These are phyloP conservation scores for Pseudocercospora fijiensis DNA, from an alignment of 2,329 filamentous ascomycete species.

Conservation along the genomic window DNA sequence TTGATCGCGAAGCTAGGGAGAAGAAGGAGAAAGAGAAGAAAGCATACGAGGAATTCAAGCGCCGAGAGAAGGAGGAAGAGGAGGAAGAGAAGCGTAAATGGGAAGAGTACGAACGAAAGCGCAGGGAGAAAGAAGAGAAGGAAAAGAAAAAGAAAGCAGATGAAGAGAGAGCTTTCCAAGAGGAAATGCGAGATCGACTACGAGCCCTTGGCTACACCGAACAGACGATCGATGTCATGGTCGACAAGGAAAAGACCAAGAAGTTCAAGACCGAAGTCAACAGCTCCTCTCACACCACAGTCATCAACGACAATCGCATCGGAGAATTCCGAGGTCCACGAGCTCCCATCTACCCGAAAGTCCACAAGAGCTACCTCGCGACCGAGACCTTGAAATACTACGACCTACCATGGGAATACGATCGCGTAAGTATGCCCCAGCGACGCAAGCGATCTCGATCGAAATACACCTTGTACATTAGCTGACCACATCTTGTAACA, in stretches of 20 bases:
- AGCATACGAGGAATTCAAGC: constrained; percentile 29
- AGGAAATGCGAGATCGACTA: constrained; percentile 47
- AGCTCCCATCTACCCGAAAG: constrained; percentile 49
- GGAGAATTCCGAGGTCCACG: constrained; percentile 19
- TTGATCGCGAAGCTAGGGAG: constrained; percentile 41
- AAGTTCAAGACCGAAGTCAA: constrained; percentile 35
- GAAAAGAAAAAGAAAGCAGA: constrained; percentile 30
- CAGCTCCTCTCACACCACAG: constrained; percentile 7
- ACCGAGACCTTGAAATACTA: constrained; percentile 51
- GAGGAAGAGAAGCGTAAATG: constrained; percentile 45
- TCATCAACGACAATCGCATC: constrained; percentile 16
- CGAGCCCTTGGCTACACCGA: constrained; percentile 48
- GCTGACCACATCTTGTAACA: constrained; percentile 14
- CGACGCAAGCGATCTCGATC: background rate
- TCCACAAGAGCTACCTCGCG: constrained; percentile 47
- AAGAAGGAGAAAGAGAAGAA: constrained; percentile 41
- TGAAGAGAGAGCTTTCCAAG: constrained; percentile 45
- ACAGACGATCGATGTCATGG: constrained; percentile 50
- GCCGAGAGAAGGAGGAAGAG: constrained; percentile 34
- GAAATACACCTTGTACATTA: constrained; percentile 6
- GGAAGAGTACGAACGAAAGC: constrained; percentile 60
- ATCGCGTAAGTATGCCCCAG: constrained; percentile 43
- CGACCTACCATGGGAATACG: constrained; percentile 50
- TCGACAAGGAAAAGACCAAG: constrained; percentile 48
- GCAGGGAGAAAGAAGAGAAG: constrained; percentile 61